Percentiles rank a stretch among this genome's conserved stretches.
These are phyloP conservation scores for Williopsis jadinii DNA, from an alignment of 1,139 yeast genomes.

Conservation along the genomic window DNA sequence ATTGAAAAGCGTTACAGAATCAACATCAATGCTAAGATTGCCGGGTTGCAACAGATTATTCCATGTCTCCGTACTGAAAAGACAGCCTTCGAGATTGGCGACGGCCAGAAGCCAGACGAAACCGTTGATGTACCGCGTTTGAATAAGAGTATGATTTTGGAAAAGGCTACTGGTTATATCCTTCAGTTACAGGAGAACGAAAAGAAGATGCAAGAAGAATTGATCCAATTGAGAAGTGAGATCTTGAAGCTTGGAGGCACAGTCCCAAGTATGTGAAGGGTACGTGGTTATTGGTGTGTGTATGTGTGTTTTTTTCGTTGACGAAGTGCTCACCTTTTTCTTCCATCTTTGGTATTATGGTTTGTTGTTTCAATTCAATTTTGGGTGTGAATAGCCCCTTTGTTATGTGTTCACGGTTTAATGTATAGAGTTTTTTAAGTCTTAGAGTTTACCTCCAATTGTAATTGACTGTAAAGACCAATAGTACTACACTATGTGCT, in stretches of 20 bases:
- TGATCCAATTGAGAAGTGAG: constrained; percentile 21
- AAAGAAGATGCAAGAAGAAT: constrained; percentile 28
- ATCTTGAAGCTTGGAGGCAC: constrained; percentile 18
- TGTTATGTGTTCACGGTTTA: constrained; percentile 1
- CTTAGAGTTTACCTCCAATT: too few species aligned
- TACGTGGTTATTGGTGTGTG: too few species aligned
- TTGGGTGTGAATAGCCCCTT: neutral
- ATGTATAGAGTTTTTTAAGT: neutral
- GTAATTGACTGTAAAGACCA: too few species aligned
- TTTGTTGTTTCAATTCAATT: too few species aligned
- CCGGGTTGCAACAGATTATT: constrained; percentile 54
- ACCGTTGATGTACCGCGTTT: constrained; percentile 30
- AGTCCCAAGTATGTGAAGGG: too few species aligned
- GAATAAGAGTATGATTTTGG: constrained; percentile 59
- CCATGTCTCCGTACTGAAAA: constrained; percentile 57
- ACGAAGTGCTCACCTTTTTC: too few species aligned
- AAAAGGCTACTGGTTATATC: constrained; percentile 59
- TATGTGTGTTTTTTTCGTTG: too few species aligned
- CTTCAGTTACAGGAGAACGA: constrained; percentile 42
- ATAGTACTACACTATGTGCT: too few species aligned
- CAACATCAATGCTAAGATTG: constrained; percentile 66
- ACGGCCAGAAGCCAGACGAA: constrained; percentile 13
- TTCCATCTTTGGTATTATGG: too few species aligned
- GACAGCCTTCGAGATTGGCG: constrained; percentile 39
- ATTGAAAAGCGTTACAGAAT: constrained; percentile 67